Evolutionary conservation across 1,284 basidiomycete species (phyloP), one percentile per base, ranked within the genome.

Genomic region (Trichosporon ovoides): DNA sequence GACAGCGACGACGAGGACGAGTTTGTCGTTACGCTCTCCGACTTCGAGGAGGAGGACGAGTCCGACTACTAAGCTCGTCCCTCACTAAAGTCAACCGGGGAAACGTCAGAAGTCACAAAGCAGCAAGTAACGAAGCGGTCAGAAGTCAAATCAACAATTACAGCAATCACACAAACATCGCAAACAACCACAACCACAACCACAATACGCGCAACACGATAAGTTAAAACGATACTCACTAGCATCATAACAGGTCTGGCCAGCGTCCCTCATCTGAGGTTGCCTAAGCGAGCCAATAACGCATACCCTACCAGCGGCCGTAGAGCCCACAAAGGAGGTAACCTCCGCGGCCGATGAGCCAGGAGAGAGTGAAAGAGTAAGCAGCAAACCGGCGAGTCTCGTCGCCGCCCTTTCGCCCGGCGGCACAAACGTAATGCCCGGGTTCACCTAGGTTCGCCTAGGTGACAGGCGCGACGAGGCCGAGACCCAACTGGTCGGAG

Each of bases 401-500:
- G 28, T 9, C 28, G 28, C 28, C 4, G 28, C 28, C 28, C 28
- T n/a, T n/a, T n/a, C 28, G 28, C 28, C 28, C 28, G 9, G 28
- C 28, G 9, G 43, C n/a, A 22, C 37, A n/a, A 16, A 22, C 43
- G 22, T 24, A 22, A 16, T 28, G n/a, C n/a, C n/a, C n/a, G n/a
- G n/a, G n/a, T n/a, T n/a, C n/a, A 22, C 43, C n/a, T n/a, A n/a
- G 24, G 11, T 14, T 3, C 7, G 16, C 14, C 11, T 10, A n/a
- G n/a, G 43, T 24, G 24, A 22, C 16, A 28, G 43, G 16, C 3
- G 37, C 37, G 43, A 28, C 43, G 22, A 28, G 43, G 43, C 43
- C 43, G 43, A 48, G 43, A 48, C 43, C 43, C 43, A 31, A 18
- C 24, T 48, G 43, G 43, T 48, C 43, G 43, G 43, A 36, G 50